Evolutionary conservation across 75 land plant genomes (phyloP), one percentile per base, ranked within the genome.

Genomic region (Sequoia sempervirens): DNA sequence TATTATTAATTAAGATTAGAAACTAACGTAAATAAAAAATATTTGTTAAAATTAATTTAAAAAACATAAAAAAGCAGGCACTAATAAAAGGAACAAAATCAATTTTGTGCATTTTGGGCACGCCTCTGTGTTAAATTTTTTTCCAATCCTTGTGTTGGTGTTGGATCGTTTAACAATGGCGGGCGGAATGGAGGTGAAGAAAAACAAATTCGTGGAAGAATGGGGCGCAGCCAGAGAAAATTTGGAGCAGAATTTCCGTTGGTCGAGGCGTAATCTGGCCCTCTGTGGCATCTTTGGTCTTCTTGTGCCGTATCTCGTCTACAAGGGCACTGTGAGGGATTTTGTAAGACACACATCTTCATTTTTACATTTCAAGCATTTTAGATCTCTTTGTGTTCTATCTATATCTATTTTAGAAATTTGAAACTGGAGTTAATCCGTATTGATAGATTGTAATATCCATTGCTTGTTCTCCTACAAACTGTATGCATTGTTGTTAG

Each of bases 151-250:
- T 58, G 66, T n/a, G 66, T 4, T 20, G 26, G 23, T n/a, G 1
- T 61, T 20, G 66, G 26, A 23, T 61, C 26, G 66, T 23, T 70
- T 30, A 61, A 61, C 75, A 46, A 96, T 96, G 98, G 98, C 92
- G 23, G 98, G 98, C 80, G 98, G 98, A 61, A 92, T 96, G 98
- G 95, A 90, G 52, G 92, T 91, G 81, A 86, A 94, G 83, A 96
- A 92, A 92, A 96, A 96, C 91, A 87, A 82, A 76, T 94, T 82
- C 81, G 88, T 96, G 13, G 98, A 96, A 85, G 93, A 96, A 0
- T 96, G 98, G 98, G 88, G 86, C 69, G 28, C 92, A 1, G 89
- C 85, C 10, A 85, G 98, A 78, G 98, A 96, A 86, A 93, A 94
- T 85, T 92, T 96, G 50, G 95, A 96, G 92, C 86, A 85, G 85